Percentiles rank a stretch among this genome's conserved stretches.
Evolutionary conservation across 352 stramenopile species (phyloP).

Genomic region (Phytophthora multivora): DNA sequence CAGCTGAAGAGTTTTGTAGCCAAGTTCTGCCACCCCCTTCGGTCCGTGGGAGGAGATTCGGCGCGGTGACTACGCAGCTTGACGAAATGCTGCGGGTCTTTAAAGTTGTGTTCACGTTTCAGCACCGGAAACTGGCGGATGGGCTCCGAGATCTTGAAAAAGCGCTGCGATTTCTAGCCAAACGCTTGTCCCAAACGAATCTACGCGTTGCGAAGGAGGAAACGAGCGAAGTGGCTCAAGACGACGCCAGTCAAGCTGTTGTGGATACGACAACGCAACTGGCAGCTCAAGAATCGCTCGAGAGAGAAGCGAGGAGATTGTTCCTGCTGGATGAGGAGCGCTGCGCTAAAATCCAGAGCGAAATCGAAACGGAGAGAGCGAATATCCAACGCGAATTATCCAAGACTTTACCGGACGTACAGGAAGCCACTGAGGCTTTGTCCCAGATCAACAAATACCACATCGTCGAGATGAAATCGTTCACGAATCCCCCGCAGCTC

Average conservation of each 20-base stretch:
- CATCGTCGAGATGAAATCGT: conserved; percentile 84
- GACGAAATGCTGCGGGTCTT: conserved; percentile 57
- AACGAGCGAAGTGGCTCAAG: conserved; percentile 40
- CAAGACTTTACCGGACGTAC: conserved; percentile 63
- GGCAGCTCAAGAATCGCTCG: conserved; percentile 36
- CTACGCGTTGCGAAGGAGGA: conserved; percentile 40
- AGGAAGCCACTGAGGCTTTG: conserved; percentile 59
- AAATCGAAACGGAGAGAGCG: conserved; percentile 62
- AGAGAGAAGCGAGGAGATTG: conserved; percentile 45
- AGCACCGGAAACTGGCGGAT: conserved; percentile 39
- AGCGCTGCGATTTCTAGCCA: conserved; percentile 32
- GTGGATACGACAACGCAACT: conserved; percentile 31
- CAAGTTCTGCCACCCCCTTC: conserved; percentile 4
- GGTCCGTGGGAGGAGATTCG: conserved; percentile 26
- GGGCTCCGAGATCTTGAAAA: conserved; percentile 11
- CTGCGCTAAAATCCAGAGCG: conserved; percentile 51
- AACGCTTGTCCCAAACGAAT: conserved; percentile 30
- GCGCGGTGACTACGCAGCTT: conserved; percentile 37
- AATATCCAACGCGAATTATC: conserved; percentile 62
- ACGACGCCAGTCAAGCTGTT: conserved; percentile 40
- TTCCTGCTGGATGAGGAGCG: conserved; percentile 68
- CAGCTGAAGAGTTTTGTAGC: conserved; percentile 10
- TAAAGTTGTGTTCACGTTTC: conserved; percentile 50
- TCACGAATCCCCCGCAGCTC: conserved; percentile 70
- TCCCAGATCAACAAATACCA: conserved; percentile 82